Evolutionary conservation across 345 rosid species (phyloP).

Genomic region (Eucalyptus guilfoylei): DNA sequence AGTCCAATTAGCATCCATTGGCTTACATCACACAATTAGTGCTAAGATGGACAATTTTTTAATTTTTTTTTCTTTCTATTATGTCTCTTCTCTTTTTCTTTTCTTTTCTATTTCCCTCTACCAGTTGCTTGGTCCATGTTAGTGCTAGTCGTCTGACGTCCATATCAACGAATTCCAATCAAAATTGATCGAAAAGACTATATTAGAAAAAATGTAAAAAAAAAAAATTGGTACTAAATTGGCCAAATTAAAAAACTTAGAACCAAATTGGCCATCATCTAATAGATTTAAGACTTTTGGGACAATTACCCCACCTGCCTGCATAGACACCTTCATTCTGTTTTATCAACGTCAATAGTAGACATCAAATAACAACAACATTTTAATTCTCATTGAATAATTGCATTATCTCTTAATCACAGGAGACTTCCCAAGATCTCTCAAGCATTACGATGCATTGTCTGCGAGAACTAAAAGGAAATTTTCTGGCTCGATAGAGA

Average conservation of each 20-base stretch:
- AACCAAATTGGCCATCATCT: not conserved
- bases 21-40: not conserved
- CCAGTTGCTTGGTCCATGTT: not conserved
- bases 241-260: too few relatives aligned
- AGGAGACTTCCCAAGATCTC: not conserved
- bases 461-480: not conserved
- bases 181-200: too few relatives aligned
- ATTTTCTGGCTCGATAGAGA: not conserved
- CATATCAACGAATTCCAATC: too few relatives aligned
- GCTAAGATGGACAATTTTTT: not conserved
- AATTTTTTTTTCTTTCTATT: too few relatives aligned
- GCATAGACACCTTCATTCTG: not conserved
- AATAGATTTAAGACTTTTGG: not conserved
- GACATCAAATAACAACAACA: not conserved
- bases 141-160: not conserved
- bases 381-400: not conserved
- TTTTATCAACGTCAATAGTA: not conserved
- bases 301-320: not conserved
- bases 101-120: not conserved
- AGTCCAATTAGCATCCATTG: too few relatives aligned
- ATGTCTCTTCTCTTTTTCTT: not conserved
- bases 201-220: too few relatives aligned
- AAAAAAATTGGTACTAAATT: too few relatives aligned
- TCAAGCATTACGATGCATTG: not conserved
- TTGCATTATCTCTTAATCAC: not conserved